phyloP scores from a whole-genome alignment of 176 grass and related monocot genomes.

The Canna indica region DNA sequence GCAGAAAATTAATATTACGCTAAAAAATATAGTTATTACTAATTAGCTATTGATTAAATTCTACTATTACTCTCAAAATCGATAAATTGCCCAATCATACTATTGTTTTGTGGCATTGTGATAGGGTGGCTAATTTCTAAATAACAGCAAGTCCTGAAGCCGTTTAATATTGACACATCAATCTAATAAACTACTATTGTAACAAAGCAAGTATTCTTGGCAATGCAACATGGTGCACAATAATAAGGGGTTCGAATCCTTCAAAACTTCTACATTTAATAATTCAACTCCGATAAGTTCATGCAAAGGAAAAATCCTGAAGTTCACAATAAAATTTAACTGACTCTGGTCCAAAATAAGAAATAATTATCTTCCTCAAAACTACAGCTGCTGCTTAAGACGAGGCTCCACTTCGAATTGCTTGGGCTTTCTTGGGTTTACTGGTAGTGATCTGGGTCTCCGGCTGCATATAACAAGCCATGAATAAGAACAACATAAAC shows the following conservation, averaged over 20 bases:
- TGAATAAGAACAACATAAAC: not conserved
- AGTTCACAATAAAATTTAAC: not conserved
- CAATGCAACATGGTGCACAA: not conserved
- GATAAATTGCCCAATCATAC: not conserved
- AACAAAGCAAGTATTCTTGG: no score
- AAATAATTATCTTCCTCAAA: not conserved
- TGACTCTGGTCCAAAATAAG: not conserved
- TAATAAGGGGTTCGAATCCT: not conserved
- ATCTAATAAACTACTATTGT: no score
- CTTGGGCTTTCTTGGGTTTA: not conserved
- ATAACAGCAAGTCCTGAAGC: no score
- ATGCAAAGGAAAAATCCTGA: not conserved
- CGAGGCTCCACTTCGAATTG: not conserved
- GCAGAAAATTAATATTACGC: not conserved
- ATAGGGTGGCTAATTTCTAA: no score
- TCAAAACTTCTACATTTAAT: not conserved
- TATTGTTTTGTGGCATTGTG: no score
- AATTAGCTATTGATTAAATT: no score
- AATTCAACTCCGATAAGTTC: not conserved
- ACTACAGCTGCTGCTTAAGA: not conserved
- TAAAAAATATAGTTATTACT: no score
- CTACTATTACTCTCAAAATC: no score
- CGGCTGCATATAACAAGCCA: not conserved
- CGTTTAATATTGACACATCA: not conserved
- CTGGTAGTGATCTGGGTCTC: constrained; percentile 8